These are phyloP conservation scores for Scutellaria minor DNA, from an alignment of 257 asterid genomes.

Conservation along the genomic window DNA sequence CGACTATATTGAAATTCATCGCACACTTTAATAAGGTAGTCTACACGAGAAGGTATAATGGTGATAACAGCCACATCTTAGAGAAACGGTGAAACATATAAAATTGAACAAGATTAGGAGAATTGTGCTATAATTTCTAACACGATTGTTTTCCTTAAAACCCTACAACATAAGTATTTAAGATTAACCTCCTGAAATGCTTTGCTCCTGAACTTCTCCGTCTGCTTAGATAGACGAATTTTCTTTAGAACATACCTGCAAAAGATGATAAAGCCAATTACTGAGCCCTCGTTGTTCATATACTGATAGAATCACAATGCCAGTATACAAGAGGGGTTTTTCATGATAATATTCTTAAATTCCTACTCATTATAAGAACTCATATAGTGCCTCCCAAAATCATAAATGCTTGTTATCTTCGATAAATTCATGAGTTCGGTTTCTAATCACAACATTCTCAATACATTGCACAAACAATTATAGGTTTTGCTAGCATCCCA, in stretches of 20 bases:
- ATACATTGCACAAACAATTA: neutral
- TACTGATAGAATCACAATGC: conserved; percentile 2
- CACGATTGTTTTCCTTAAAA: neutral
- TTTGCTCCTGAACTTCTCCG: conserved; percentile 73
- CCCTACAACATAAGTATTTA: conserved; percentile 22
- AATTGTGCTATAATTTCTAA: neutral
- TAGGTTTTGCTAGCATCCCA: conserved; percentile 27
- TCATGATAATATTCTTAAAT: neutral
- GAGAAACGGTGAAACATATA: neutral
- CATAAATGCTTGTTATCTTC: neutral
- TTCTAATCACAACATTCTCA: conserved; percentile 1
- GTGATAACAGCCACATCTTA: neutral
- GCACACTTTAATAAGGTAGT: neutral
- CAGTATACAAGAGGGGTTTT: neutral
- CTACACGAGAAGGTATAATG: neutral
- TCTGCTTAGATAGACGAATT: conserved; percentile 74
- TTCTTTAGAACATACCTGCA: conserved; percentile 88
- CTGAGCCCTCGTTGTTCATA: conserved; percentile 26
- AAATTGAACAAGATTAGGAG: neutral
- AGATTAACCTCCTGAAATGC: conserved; percentile 79
- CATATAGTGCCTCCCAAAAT: conserved; percentile 15
- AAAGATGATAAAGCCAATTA: conserved; percentile 17
- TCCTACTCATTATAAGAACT: neutral
- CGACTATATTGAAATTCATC: neutral
- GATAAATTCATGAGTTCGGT: conserved; percentile 18